Conservation (phyloP, 139 green algal genomes). For the Chlamydomonas sp. region DNA sequence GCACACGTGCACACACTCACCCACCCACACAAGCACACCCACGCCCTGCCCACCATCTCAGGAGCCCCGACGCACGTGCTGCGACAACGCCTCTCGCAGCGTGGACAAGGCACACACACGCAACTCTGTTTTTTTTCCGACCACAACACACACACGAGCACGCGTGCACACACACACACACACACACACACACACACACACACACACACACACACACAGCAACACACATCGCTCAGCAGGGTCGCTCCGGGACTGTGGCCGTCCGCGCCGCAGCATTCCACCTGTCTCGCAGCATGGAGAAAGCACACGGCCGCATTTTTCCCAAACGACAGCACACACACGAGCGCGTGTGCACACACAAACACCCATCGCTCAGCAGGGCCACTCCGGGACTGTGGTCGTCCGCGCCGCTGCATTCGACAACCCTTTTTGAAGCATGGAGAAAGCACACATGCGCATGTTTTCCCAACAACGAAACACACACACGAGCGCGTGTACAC, state of each 20-base stretch:
- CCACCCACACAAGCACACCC: not conserved
- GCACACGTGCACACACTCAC: constrained; percentile 35
- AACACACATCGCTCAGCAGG: not conserved
- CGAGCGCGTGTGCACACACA: not conserved
- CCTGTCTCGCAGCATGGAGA: constrained; percentile 2
- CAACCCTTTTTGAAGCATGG: not conserved
- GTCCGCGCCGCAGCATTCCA: too few species aligned
- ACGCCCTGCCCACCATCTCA: not conserved
- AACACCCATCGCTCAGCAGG: not conserved
- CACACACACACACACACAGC: not conserved
- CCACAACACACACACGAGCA: too few species aligned
- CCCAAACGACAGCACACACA: not conserved
- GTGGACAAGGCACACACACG: constrained; percentile 73
- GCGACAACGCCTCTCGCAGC: constrained; percentile 17
- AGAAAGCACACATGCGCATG: constrained; percentile 26
- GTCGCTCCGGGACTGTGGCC: too few species aligned
- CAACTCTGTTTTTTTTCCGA: too few species aligned
- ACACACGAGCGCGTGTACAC: not conserved
- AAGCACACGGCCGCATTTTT: constrained; percentile 28
- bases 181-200: not conserved
- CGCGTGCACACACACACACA: not conserved
- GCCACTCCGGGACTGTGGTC: too few species aligned
- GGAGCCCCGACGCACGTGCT: constrained; percentile 75
- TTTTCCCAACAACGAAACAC: not conserved
- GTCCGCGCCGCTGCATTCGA: too few species aligned